Evolutionary conservation across 805 yeast genomes (phyloP), one percentile per base, ranked within the genome.

Genomic region (Zygoascus biomembranicola): DNA sequence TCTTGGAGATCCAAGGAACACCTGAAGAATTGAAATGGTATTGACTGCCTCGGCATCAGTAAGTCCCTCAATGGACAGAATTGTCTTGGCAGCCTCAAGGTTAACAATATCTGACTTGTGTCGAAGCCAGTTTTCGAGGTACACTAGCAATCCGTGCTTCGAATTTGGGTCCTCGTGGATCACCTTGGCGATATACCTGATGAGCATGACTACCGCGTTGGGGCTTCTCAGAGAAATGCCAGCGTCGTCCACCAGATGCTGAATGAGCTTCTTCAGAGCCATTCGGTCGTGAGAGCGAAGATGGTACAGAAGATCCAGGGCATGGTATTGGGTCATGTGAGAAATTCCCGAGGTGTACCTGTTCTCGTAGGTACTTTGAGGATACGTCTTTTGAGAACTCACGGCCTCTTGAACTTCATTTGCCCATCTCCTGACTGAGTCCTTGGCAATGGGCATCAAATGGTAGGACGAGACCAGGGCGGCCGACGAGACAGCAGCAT

Each of bases 321-420:
- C 97, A 69, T 94, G 98, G 72, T 92, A 94, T 74, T 94, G 98
- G 55, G 95, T 79, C 76, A 88, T 85, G 19, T 95, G 81, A 45
- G 92, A 82, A 18, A 66, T 66, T 26, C 73, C 70, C 11, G 70
- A 66, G 9, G 63, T 51, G 49, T 60, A 58, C 23, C 54, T 54
- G 18, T 61, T 47, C 43, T 61, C 67, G 52, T 57, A 55, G n/a
- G 61, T 55, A 35, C 62, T 60, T 31, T 57, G 53, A 2, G 63
- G 59, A 49, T 59, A 61, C 43, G 58, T 48, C 66, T 84, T 85
- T 61, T 75, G 76, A 19, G 87, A 79, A 53, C 76, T 73, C 49
- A 90, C 82, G n/a, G 96, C 84, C 68, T 94, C 98, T 70, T 87
- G 90, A 14, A 95, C 84, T 75, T 94, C 99, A 67, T 90, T 90